Percentiles rank a stretch among this genome's conserved stretches.
These are phyloP conservation scores for Pythium utonaiense DNA, from an alignment of 352 stramenopile species.

Conservation along the genomic window DNA sequence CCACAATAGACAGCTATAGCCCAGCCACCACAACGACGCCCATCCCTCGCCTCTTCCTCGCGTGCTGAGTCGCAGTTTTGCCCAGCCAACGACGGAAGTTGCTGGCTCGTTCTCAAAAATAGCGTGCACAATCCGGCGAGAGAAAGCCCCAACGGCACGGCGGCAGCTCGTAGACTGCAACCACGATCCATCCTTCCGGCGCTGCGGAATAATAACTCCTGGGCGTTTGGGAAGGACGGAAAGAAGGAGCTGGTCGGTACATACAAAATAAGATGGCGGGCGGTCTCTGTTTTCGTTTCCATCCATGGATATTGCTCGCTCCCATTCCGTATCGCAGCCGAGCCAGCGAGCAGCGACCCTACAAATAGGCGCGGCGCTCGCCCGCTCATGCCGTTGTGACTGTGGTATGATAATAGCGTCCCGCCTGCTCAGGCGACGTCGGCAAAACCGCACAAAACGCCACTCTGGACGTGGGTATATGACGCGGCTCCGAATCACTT, in stretches of 20 bases:
- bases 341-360: slow-evolving; percentile 13
- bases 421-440: background rate
- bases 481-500: slow-evolving; percentile 4
- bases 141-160: slow-evolving; percentile 16
- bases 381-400: no score
- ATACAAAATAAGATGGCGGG: slow-evolving; percentile 5
- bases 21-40: background rate
- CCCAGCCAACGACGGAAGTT: slow-evolving; percentile 7
- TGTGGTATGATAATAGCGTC: slow-evolving; percentile 16
- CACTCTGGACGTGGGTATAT: background rate
- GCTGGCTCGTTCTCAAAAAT: slow-evolving; percentile 24
- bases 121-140: slow-evolving; percentile 6
- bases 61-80: slow-evolving; percentile 22
- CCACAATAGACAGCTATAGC: background rate
- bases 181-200: background rate
- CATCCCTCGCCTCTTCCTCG: slow-evolving; percentile 1
- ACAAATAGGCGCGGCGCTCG: slow-evolving; percentile 21
- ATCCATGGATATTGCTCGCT: slow-evolving; percentile 8
- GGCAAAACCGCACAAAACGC: slow-evolving; percentile 25
- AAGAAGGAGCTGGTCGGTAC: background rate
- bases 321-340: slow-evolving; percentile 25
- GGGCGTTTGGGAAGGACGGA: slow-evolving; percentile 4
- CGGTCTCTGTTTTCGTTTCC: background rate
- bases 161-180: background rate
- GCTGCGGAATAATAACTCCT: slow-evolving; percentile 15